phyloP scores from a whole-genome alignment of 257 asterid genomes.

The Capsicum rhomboideum region DNA sequence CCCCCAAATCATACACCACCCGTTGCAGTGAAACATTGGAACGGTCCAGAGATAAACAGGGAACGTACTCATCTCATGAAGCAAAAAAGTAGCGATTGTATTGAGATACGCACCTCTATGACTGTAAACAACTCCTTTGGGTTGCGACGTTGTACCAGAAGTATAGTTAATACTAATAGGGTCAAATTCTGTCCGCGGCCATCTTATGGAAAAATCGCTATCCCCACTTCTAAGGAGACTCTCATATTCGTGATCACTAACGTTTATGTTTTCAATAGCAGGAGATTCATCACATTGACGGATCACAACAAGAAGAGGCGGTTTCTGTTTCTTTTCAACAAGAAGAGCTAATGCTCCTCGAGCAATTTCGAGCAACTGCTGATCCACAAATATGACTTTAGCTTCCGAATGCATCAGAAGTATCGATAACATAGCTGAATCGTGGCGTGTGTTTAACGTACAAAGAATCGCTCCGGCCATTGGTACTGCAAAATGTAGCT shows the following conservation, averaged over 20 bases:
- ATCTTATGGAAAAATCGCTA: not conserved
- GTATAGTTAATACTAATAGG: slow-evolving; percentile 3
- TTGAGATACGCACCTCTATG: slow-evolving; percentile 3
- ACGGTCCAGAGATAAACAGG: not conserved
- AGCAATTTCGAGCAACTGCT: not conserved
- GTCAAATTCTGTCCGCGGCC: not conserved
- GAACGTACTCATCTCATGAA: not conserved
- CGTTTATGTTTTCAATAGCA: not conserved
- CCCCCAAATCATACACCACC: not conserved
- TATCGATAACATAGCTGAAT: slow-evolving; percentile 1
- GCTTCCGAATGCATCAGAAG: not conserved
- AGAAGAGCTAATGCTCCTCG: not conserved
- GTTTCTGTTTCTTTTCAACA: not conserved
- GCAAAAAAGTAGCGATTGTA: not conserved
- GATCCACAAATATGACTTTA: not conserved
- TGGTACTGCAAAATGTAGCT: slow-evolving; percentile 2
- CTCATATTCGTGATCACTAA: not conserved
- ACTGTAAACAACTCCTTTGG: slow-evolving; percentile 5
- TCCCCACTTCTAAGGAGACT: not conserved
- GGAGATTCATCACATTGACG: not conserved
- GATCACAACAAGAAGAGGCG: not conserved
- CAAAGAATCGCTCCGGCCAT: not conserved
- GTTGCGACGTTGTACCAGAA: not conserved
- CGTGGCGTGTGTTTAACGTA: not conserved
- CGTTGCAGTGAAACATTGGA: not conserved